Conservation (phyloP, 108 stramenopile species). For the Cyclotella cryptica region DNA sequence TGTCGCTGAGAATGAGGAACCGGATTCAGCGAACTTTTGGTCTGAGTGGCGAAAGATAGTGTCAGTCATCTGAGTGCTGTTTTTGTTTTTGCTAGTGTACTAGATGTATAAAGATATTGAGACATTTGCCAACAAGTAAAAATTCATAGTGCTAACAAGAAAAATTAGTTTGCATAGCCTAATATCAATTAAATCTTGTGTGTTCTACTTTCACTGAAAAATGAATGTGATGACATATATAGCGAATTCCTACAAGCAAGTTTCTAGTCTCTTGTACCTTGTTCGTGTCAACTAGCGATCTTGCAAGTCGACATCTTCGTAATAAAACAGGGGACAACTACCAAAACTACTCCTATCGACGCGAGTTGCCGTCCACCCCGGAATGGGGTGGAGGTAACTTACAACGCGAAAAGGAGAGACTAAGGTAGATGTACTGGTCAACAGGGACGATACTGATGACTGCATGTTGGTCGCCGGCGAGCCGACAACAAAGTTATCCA, state of each 20-base stretch:
- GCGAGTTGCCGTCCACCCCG: slow-evolving; percentile 66
- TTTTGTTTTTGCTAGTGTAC: not conserved
- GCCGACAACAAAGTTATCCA: not conserved
- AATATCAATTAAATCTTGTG: not conserved
- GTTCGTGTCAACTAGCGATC: not conserved
- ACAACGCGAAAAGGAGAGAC: slow-evolving; percentile 59
- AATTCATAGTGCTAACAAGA: no score
- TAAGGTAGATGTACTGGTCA: not conserved
- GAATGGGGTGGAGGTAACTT: slow-evolving; percentile 77
- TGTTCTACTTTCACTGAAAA: no score
- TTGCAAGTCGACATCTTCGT: slow-evolving; percentile 42
- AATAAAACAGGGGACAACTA: slow-evolving; percentile 64
- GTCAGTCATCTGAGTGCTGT: slow-evolving; percentile 35
- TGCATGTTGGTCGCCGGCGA: slow-evolving; percentile 4
- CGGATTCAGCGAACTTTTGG: slow-evolving; percentile 36
- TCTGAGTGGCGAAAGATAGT: slow-evolving; percentile 53
- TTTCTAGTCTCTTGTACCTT: no score
- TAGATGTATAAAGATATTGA: no score
- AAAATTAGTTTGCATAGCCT: no score
- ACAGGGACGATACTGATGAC: not conserved
- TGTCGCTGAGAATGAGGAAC: slow-evolving; percentile 41
- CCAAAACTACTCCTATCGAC: slow-evolving; percentile 60
- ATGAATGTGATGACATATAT: not conserved
- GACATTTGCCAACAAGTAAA: no score
- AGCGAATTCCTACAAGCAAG: not conserved